Evolutionary conservation across 352 stramenopile species (phyloP).

Genomic region (Elongisporangium anandrum): DNA sequence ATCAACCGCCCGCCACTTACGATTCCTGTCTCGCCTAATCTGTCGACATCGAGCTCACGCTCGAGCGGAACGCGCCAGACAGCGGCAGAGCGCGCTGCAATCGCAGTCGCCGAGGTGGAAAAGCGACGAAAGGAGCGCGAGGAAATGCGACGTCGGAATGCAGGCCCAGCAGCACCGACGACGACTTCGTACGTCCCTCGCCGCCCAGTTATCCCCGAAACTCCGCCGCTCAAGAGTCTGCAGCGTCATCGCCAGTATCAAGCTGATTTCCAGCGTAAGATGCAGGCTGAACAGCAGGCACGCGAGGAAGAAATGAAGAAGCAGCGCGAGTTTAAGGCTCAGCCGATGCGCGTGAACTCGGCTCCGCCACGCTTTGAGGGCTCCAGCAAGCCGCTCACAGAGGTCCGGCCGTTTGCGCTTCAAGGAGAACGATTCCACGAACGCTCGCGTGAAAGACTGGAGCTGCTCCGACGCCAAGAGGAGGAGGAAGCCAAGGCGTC

Average conservation of each 20-base stretch:
- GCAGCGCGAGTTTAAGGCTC: constrained; percentile 61
- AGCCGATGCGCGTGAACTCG: constrained; percentile 59
- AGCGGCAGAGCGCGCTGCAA: constrained; percentile 24
- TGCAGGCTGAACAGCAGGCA: constrained; percentile 31
- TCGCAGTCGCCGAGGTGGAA: constrained; percentile 29
- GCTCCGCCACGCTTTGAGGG: constrained; percentile 59
- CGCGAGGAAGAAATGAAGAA: constrained; percentile 39
- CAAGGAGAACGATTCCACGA: constrained; percentile 51
- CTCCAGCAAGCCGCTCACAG: constrained; percentile 66
- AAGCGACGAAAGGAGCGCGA: constrained; percentile 39
- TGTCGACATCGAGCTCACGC: constrained; percentile 27
- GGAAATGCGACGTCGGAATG: constrained; percentile 19
- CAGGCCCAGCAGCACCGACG: constrained; percentile 16
- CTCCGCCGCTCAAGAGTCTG: constrained; percentile 66
- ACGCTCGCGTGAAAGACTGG: constrained; percentile 50
- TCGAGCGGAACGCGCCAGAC: constrained; percentile 19
- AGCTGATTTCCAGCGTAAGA: constrained; percentile 53
- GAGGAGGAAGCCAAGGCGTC: constrained; percentile 37
- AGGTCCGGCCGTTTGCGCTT: constrained; percentile 62
- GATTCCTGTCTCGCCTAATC: constrained; percentile 37
- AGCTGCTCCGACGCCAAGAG: constrained; percentile 53
- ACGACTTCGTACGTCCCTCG: constrained; percentile 12
- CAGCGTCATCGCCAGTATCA: constrained; percentile 70
- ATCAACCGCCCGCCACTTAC: constrained; percentile 31
- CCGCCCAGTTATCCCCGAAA: constrained; percentile 59